These are phyloP conservation scores for Tolypocladium paradoxum DNA, from an alignment of 2,329 filamentous ascomycete species.

Conservation along the genomic window DNA sequence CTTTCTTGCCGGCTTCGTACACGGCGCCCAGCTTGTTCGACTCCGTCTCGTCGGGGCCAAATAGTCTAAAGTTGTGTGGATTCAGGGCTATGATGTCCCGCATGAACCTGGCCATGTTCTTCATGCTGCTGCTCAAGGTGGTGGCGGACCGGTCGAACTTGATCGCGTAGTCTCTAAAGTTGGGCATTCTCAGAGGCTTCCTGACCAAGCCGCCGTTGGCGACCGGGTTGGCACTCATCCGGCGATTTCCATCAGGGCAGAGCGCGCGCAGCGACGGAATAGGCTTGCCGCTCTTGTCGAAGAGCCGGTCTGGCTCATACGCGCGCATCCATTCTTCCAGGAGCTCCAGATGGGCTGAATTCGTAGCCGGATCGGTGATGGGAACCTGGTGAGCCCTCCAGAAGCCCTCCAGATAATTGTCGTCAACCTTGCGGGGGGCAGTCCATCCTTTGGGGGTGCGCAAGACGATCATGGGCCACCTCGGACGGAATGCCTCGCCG, in stretches of 20 bases:
- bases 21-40: constrained; percentile 67
- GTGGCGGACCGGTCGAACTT: constrained; percentile 50
- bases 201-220: constrained; percentile 59
- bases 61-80: constrained; percentile 58
- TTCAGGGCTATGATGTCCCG: constrained; percentile 58
- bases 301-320: constrained; percentile 64
- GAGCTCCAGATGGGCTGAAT: constrained; percentile 53
- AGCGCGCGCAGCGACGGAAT: constrained; percentile 51
- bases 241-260: constrained; percentile 51
- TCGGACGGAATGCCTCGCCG: constrained; percentile 57
- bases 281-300: constrained; percentile 53
- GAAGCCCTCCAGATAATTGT: constrained; percentile 63
- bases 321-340: constrained; percentile 69
- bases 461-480: constrained; percentile 71
- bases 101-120: constrained; percentile 56
- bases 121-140: constrained; percentile 52
- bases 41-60: constrained; percentile 72
- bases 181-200: constrained; percentile 57
- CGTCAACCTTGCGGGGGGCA: constrained; percentile 59
- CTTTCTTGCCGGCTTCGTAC: constrained; percentile 66
- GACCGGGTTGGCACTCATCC: constrained; percentile 71
- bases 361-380: constrained; percentile 57
- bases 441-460: constrained; percentile 75
- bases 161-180: constrained; percentile 59
- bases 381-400: constrained; percentile 73